Base-by-base conservation (phyloP, 495 filamentous ascomycete species). In the Viridothelium virens region DNA sequence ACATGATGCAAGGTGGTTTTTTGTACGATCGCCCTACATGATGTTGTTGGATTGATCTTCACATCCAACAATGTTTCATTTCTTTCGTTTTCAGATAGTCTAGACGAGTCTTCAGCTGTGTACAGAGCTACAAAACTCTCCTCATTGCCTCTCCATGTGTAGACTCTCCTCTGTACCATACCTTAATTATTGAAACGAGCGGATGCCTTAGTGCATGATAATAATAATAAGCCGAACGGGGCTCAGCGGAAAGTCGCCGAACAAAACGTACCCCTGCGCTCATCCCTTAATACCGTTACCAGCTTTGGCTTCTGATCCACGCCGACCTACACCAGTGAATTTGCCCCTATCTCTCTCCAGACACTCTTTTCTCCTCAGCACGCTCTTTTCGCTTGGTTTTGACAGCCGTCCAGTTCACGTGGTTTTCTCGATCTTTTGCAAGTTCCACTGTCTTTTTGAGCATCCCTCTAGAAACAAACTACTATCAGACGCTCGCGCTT, bases 1-100 rank as follows among this genome's bases (percentile, higher is more conserved):
- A 53, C n/a, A 34, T 59, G 31, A 59, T 59, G 53, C 33, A 59
- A 59, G 53, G 53, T 59, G 53, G 25, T 59, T 59, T 59, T 4
- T 59, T 59, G 14, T 10, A 36, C 5, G 53, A 59, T 59, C 53
- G 53, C 53, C 53, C 7, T 36, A n/a, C 25, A 59, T 36, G 53
- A 59, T 36, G 53, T 33, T 0, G 25, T 31, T n/a, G 53, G 12
- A 10, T 36, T 33, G 6, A 5, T 18, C 36, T 59, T 36, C 53
- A 59, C 18, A 3, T 59, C 36, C 53, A 36, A 14, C 53, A 36
- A 14, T 34, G 53, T 6, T 14, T 36, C 53, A 0, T 34, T 33
- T 10, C 31, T 3, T 34, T 59, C 5, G 6, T 9, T 10, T 3
- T 3, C 7, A 59, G 11, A 1, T 25, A 25, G 25, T 25, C 25